Conservation (phyloP, 202 grass and related monocot species). For the Hordeum pubiflorum region DNA sequence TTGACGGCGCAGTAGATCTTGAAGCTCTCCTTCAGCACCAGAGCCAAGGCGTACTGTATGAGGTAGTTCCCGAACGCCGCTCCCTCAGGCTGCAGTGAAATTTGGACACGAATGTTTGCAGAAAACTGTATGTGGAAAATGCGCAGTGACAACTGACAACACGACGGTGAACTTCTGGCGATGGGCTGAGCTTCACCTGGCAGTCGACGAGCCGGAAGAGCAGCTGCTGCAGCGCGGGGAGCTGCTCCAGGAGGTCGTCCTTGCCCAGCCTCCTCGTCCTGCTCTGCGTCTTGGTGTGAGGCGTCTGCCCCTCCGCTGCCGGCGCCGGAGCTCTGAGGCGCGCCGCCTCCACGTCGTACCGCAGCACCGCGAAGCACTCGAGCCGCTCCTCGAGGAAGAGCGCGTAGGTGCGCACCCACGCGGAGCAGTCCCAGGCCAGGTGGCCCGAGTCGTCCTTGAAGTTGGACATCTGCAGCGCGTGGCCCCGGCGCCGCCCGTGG, state of each 20-base stretch:
- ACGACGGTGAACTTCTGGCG: no score
- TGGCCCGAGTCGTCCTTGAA: constrained; percentile 86
- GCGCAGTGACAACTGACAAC: background rate
- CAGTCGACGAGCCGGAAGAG: constrained; percentile 75
- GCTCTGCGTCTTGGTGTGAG: constrained; percentile 36
- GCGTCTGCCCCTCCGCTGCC: background rate
- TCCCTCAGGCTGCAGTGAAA: constrained; percentile 62
- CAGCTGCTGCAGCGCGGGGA: constrained; percentile 81
- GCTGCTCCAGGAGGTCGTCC: constrained; percentile 66
- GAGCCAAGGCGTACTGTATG: constrained; percentile 57
- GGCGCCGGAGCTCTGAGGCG: constrained; percentile 36
- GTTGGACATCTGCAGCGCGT: constrained; percentile 61
- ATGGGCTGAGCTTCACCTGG: constrained; percentile 33
- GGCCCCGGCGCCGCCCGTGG: constrained; percentile 44
- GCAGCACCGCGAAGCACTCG: constrained; percentile 63
- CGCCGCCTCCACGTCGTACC: constrained; percentile 79
- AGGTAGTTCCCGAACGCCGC: constrained; percentile 64
- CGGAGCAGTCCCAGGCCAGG: constrained; percentile 85
- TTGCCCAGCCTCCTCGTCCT: constrained; percentile 55
- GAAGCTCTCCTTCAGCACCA: constrained; percentile 91
- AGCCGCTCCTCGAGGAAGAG: constrained; percentile 80
- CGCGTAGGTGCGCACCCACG: constrained; percentile 81
- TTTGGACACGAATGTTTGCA: background rate
- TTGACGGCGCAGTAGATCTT: constrained; percentile 81
- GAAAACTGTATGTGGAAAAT: background rate